Base-by-base conservation (phyloP, 352 stramenopile genomes). In the Globisporangium ultimum region DNA sequence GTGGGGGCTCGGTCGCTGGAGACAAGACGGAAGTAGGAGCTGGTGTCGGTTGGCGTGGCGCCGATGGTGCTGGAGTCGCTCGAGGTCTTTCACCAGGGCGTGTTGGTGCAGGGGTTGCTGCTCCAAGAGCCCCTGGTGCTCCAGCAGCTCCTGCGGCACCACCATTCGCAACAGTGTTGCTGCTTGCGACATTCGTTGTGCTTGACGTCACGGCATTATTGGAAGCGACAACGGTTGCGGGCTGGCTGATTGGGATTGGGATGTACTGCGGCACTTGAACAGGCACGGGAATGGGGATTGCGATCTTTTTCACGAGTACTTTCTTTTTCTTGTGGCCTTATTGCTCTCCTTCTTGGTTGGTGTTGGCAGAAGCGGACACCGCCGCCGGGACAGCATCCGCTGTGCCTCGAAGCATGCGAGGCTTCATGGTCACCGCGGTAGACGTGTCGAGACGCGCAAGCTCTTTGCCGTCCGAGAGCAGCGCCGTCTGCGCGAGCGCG, bases 271-370 rank as follows among this genome's bases (percentile, higher is more conserved):
- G 48, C 22, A 54, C 48, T 18, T 54, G 14, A 9, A 54, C 14
- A n/a, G 48, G 48, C 32, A 54, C 48, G n/a, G n/a, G n/a, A n/a
- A n/a, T n/a, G 8, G 48, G 48, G 24, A 54, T 54, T 22, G 32
- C 32, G 48, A 54, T 41, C 17, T 41, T 54, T 20, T 54, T 54
- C 48, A 54, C 48, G 4, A 54, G n/a, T 3, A 48, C 43, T 24
- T 48, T 48, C 15, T 54, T 15, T 40, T 11, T 21, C 48, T 54
- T 24, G n/a, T 54, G 18, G 14, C 17, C 10, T 54, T 12, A 2
- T 54, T 8, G 8, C 15, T 42, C 7, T 54, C 24, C 7, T 18
- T 42, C n/a, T 5, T 32, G 24, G 24, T 32, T 32, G 24, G 24
- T 32, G 24, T 32, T 32, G 5, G 24, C 24, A 32, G 24, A 32